Percentiles rank a stretch among this genome's conserved stretches.
phyloP scores from a whole-genome alignment of 2,329 filamentous ascomycete genomes.

The Ophiosphaerella herpotricha region DNA sequence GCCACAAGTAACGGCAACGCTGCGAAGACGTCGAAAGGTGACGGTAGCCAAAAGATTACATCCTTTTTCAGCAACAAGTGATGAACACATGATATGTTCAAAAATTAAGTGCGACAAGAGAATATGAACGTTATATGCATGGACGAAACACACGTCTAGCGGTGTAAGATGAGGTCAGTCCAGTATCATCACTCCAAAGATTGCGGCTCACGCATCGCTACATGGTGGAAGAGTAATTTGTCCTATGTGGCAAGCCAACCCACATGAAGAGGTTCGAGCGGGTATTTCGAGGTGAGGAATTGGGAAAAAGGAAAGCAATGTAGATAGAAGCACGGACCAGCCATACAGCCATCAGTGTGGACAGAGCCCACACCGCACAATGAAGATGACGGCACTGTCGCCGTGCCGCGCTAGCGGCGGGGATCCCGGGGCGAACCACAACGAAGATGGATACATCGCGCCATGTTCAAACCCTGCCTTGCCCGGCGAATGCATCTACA shows the following conservation, averaged over 20 bases:
- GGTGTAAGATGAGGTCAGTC: conserved; percentile 7
- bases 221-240: neutral
- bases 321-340: neutral
- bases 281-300: neutral
- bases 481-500: conserved; percentile 7
- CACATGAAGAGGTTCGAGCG: too few relatives aligned
- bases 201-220: neutral
- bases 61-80: conserved; percentile 60
- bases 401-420: conserved; percentile 14
- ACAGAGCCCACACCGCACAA: neutral
- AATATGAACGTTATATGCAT: conserved; percentile 14
- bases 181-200: neutral
- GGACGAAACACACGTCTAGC: conserved; percentile 2
- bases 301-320: neutral
- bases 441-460: neutral
- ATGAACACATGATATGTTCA: conserved; percentile 13
- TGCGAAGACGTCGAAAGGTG: conserved; percentile 50
- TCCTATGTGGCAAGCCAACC: too few relatives aligned
- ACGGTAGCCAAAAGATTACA: conserved; percentile 62
- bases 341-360: neutral
- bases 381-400: conserved; percentile 3
- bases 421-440: conserved; percentile 13
- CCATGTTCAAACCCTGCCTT: conserved; percentile 5
- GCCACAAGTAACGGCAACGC: conserved; percentile 61
- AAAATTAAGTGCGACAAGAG: conserved; percentile 15